Percentiles rank a stretch among this genome's conserved stretches.
phyloP scores from a whole-genome alignment of 148 eudicot species.

The Cornus controversa region DNA sequence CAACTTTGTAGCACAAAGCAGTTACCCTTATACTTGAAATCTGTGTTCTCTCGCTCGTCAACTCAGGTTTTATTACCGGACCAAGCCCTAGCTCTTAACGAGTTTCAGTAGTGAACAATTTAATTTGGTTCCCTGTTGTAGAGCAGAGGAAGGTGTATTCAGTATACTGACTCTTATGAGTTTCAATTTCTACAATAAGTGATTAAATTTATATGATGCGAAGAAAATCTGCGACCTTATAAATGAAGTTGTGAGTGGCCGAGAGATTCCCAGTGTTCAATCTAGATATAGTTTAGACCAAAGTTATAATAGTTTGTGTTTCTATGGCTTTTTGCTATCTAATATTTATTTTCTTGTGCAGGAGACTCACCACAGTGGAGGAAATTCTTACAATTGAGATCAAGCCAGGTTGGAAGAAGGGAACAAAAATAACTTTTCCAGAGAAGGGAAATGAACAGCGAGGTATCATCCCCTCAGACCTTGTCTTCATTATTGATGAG shows the following conservation, averaged over 20 bases:
- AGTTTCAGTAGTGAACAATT: background rate
- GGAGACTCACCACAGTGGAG: conserved; percentile 66
- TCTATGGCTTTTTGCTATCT: background rate
- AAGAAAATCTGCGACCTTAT: background rate
- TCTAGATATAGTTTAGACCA: background rate
- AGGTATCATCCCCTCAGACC: conserved; percentile 68
- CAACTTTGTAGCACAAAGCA: background rate
- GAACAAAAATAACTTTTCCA: conserved; percentile 75
- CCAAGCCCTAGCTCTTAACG: background rate
- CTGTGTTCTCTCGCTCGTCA: background rate
- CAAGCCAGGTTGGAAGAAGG: conserved; percentile 84
- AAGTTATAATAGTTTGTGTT: background rate
- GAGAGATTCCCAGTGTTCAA: background rate
- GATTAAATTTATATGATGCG: no score
- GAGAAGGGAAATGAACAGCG: conserved; percentile 72
- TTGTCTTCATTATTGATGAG: conserved; percentile 73
- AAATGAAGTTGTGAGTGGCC: conserved; percentile 2
- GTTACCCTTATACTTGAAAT: background rate
- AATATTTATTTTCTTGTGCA: conserved; percentile 12
- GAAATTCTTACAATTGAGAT: conserved; percentile 71
- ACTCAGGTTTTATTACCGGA: background rate
- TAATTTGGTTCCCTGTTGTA: background rate
- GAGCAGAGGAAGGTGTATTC: background rate
- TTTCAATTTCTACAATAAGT: no score
- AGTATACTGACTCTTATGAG: background rate